Evolutionary conservation across 2,329 filamentous ascomycete species (phyloP).

Genomic region (Aspergillus ochraceus): DNA sequence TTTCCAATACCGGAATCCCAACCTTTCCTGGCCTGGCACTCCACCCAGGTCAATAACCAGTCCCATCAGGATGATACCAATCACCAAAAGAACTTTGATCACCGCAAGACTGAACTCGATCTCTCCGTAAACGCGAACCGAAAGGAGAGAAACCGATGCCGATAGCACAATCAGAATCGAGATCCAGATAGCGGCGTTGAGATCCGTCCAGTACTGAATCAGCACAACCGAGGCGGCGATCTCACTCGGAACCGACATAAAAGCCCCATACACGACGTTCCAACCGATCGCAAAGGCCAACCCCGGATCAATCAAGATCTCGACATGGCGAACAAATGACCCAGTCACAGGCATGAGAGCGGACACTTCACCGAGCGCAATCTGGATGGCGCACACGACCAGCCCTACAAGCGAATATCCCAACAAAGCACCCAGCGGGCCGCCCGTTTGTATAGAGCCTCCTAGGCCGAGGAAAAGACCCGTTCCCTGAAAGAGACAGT

Average conservation of each 20-base stretch:
- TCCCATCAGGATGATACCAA: conserved; percentile 46
- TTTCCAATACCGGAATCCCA: conserved; percentile 70
- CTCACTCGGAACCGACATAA: conserved; percentile 58
- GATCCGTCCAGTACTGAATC: conserved; percentile 58
- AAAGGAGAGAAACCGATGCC: conserved; percentile 58
- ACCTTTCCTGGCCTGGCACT: conserved; percentile 56
- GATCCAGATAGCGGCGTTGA: conserved; percentile 41
- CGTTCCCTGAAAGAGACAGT: conserved; percentile 35
- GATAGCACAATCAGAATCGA: conserved; percentile 58
- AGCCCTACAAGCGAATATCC: conserved; percentile 52
- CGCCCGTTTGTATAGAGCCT: conserved; percentile 50
- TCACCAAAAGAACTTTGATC: conserved; percentile 52
- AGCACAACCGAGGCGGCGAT: conserved; percentile 64
- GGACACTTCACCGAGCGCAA: conserved; percentile 53
- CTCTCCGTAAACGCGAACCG: conserved; percentile 51
- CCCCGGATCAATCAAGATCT: conserved; percentile 54
- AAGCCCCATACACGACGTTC: conserved; percentile 54
- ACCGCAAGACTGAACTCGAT: conserved; percentile 54
- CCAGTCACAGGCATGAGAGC: conserved; percentile 54
- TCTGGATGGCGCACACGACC: conserved; percentile 52
- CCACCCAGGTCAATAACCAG: conserved; percentile 65
- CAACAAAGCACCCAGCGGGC: conserved; percentile 52
- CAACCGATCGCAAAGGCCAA: conserved; percentile 50
- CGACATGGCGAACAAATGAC: conserved; percentile 51
- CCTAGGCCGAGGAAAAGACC: conserved; percentile 56